Conservation (phyloP, 2,329 filamentous ascomycete genomes). For the Nigrospora oryzae region DNA sequence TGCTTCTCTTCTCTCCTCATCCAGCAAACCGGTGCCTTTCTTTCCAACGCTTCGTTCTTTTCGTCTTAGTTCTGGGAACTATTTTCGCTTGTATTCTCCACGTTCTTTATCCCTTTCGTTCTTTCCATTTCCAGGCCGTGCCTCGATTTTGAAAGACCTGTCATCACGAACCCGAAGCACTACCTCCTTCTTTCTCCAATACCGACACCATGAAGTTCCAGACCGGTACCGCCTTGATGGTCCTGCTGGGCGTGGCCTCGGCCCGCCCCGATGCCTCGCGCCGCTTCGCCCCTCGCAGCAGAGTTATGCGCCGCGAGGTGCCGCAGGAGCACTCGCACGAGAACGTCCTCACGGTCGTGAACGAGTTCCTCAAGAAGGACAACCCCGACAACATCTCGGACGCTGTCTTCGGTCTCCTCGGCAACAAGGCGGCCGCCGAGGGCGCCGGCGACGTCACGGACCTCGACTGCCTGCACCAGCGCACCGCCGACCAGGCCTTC, state of each 20-base stretch:
- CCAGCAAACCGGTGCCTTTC: conserved; percentile 16
- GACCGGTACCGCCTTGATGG: conserved; percentile 17
- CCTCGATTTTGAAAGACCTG: conserved; percentile 11
- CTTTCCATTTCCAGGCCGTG: conserved; percentile 16
- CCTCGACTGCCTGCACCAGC: conserved; percentile 36
- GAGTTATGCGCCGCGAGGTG: conserved; percentile 17
- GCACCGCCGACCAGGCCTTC: conserved; percentile 49
- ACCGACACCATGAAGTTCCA: conserved; percentile 22
- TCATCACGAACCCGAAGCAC: background rate
- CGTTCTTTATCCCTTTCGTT: conserved; percentile 8
- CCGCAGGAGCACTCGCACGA: conserved; percentile 25
- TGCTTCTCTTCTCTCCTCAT: conserved; percentile 10
- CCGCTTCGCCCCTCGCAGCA: background rate
- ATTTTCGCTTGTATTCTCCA: conserved; percentile 10
- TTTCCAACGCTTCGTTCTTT: conserved; percentile 19
- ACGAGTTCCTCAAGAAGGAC: conserved; percentile 18
- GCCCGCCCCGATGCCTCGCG: conserved; percentile 20
- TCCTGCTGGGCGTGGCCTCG: conserved; percentile 18
- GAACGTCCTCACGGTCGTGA: conserved; percentile 17
- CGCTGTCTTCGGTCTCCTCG: conserved; percentile 25
- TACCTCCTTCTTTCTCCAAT: conserved; percentile 2
- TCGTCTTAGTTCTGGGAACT: conserved; percentile 22
- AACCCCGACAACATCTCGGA: conserved; percentile 21
- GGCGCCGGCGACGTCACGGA: conserved; percentile 31
- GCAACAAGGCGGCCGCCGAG: conserved; percentile 35